Conservation (phyloP, 2,329 filamentous ascomycete species). For the Epicoccum sorghinum region DNA sequence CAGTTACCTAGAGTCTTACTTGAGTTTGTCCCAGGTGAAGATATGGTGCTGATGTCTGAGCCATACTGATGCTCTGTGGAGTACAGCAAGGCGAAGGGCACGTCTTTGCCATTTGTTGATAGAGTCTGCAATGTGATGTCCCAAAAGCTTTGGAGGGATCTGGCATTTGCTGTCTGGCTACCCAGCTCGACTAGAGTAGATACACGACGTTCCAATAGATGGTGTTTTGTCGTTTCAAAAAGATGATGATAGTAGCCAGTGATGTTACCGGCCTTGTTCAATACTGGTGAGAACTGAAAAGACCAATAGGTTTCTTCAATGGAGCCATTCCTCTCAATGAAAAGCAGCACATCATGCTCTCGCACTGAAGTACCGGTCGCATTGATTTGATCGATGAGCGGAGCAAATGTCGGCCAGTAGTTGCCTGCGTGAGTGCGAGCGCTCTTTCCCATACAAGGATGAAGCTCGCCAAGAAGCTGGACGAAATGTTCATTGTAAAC, state of each 20-base stretch:
- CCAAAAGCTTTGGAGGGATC: conserved; percentile 75
- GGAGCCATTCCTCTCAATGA: conserved; percentile 69
- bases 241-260: conserved; percentile 76
- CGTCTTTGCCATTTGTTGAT: conserved; percentile 67
- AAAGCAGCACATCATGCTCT: conserved; percentile 73
- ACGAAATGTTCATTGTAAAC: conserved; percentile 49
- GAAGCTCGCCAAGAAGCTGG: conserved; percentile 33
- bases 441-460: conserved; percentile 65
- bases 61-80: conserved; percentile 21
- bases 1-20: conserved; percentile 18
- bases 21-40: conserved; percentile 21
- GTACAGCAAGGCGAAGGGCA: conserved; percentile 36
- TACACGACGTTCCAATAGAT: conserved; percentile 30
- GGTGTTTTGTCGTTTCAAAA: conserved; percentile 73
- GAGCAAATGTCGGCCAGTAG: conserved; percentile 58
- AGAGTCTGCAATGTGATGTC: conserved; percentile 68
- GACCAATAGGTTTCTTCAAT: conserved; percentile 81
- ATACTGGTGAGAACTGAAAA: conserved; percentile 76
- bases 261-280: conserved; percentile 71
- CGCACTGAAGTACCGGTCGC: conserved; percentile 26
- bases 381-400: conserved; percentile 32
- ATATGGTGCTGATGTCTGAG: conserved; percentile 23
- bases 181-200: conserved; percentile 68
- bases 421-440: conserved; percentile 67
- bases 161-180: conserved; percentile 71